These are phyloP conservation scores for Fusarium palustre DNA, from an alignment of 2,329 filamentous ascomycete species.

Conservation along the genomic window DNA sequence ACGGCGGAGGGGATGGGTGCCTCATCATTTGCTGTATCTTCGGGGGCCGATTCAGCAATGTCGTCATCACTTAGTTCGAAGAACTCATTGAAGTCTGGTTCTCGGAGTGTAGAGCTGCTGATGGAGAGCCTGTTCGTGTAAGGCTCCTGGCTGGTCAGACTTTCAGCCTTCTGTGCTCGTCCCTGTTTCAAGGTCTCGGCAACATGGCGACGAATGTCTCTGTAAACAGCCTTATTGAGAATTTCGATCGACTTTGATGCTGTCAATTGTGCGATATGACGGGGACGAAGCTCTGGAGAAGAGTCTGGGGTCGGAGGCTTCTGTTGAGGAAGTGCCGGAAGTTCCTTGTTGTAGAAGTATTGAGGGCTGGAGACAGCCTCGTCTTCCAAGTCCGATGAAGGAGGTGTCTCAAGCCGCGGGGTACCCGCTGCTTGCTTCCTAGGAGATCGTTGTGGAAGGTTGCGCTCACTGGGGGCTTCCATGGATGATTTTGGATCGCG, in stretches of 20 bases:
- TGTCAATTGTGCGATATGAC: slow-evolving; percentile 45
- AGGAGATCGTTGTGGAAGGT: slow-evolving; percentile 44
- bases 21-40: slow-evolving; percentile 30
- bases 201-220: slow-evolving; percentile 46
- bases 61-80: slow-evolving; percentile 67
- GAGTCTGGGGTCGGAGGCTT: slow-evolving; percentile 51
- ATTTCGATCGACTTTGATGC: slow-evolving; percentile 47
- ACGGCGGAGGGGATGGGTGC: slow-evolving; percentile 33
- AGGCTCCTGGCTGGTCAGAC: slow-evolving; percentile 49
- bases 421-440: slow-evolving; percentile 37
- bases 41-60: slow-evolving; percentile 61
- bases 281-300: slow-evolving; percentile 52
- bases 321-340: slow-evolving; percentile 44
- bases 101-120: slow-evolving; percentile 56
- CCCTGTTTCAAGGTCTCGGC: slow-evolving; percentile 43
- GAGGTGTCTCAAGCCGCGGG: slow-evolving; percentile 50
- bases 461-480: slow-evolving; percentile 44
- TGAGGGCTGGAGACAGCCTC: slow-evolving; percentile 31
- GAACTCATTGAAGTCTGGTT: slow-evolving; percentile 67
- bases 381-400: slow-evolving; percentile 52
- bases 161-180: slow-evolving; percentile 45
- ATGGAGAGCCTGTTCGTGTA: slow-evolving; percentile 46
- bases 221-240: slow-evolving; percentile 46
- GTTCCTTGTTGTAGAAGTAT: slow-evolving; percentile 46
- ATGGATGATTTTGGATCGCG: slow-evolving; percentile 38